These are phyloP conservation scores for Fusarium devonianum DNA, from an alignment of 2,329 filamentous ascomycete genomes.

Conservation along the genomic window DNA sequence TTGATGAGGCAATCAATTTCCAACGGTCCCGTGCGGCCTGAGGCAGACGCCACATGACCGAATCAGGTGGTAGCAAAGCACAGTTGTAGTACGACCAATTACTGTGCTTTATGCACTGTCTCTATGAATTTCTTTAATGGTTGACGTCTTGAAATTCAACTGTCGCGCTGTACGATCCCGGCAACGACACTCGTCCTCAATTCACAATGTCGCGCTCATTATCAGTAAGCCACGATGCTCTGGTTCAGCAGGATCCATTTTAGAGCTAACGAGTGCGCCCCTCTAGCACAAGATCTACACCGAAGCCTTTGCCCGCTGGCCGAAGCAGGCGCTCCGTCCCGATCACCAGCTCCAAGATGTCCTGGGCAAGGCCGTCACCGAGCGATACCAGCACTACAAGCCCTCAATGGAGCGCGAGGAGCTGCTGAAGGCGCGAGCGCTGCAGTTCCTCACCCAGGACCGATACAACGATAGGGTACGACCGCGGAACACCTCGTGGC, in stretches of 20 bases:
- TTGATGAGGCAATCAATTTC: slow-evolving; percentile 25
- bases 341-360: slow-evolving; percentile 68
- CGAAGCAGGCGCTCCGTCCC: slow-evolving; percentile 68
- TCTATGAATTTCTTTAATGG: slow-evolving; percentile 38
- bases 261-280: not conserved
- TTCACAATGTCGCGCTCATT: slow-evolving; percentile 46
- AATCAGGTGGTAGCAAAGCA: slow-evolving; percentile 23
- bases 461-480: slow-evolving; percentile 64
- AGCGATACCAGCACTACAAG: slow-evolving; percentile 45
- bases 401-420: slow-evolving; percentile 56
- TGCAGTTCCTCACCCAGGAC: slow-evolving; percentile 66
- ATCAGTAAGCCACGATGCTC: slow-evolving; percentile 38
- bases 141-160: slow-evolving; percentile 38
- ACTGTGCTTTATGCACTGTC: slow-evolving; percentile 29
- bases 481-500: not conserved
- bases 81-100: not conserved
- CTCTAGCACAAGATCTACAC: slow-evolving; percentile 48
- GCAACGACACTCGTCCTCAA: slow-evolving; percentile 17
- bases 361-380: slow-evolving; percentile 50
- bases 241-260: not conserved
- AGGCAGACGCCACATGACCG: slow-evolving; percentile 25
- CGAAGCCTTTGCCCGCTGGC: slow-evolving; percentile 62
- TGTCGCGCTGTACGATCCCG: slow-evolving; percentile 2
- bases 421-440: slow-evolving; percentile 64
- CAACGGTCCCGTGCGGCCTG: slow-evolving; percentile 31